Base-by-base conservation (phyloP, 805 yeast genomes). In the Metschnikowia henanensis region DNA sequence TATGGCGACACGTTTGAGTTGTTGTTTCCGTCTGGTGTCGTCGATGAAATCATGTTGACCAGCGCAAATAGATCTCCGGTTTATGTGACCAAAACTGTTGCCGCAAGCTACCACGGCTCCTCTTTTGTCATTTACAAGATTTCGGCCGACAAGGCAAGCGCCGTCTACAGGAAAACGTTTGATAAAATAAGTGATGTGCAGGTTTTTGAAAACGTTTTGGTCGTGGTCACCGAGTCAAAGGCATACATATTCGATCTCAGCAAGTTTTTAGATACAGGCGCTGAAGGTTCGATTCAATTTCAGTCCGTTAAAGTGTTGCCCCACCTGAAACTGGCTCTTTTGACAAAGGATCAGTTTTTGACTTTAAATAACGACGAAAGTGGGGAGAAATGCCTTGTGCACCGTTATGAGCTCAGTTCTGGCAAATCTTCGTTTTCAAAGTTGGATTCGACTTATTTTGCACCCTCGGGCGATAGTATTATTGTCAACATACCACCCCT, bases 401-500 rank as follows among this genome's bases (percentile, higher is more conserved):
- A 33, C 13, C 30, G 16, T 30, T 33, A 33, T 19, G 41, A 37
- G 10, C 20, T 43, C 20, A 22, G 6, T 5, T 18, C 39, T n/a
- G 31, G 22, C 13, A 17, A n/a, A n/a, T 17, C 34, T 9, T 19
- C 30, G 6, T 29, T 21, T 9, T 22, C 7, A 18, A 22, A 22
- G 6, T 16, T 43, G 16, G 13, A 22, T 7, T 2, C 13, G 13
- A 9, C 35, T 10, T 8, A 17, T 8, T 43, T 21, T 29, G 12
- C 50, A 10, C 36, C 47, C 18, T 19, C 48, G 0, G 52, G 53
- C 6, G 45, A 43, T 16, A 51, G 56, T n/a, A 39, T 65, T 15
- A 51, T 67, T 16, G 57, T 65, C 5, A 63, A 69, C 44, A 62
- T 59, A 31, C 73, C 72, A 6, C 56, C 55, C 19, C 58, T 67